A percentile compares a stretch with the other conserved stretches of the same genome.
Evolutionary conservation across 2,329 filamentous ascomycete species (phyloP).

Genomic region (Scedosporium apiospermum): DNA sequence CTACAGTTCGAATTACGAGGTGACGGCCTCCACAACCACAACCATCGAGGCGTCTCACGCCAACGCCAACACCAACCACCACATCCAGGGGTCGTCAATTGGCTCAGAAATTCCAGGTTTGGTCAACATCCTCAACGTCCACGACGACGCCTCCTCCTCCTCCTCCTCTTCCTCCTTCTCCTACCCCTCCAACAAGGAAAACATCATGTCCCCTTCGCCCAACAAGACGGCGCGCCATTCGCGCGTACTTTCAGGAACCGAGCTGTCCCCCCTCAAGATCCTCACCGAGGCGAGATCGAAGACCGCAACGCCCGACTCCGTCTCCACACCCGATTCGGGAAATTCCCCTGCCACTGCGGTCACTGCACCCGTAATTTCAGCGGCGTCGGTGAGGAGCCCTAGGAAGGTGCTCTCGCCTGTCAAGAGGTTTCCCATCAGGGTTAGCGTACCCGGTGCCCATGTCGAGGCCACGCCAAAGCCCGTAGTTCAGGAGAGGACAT

Average conservation of each 20-base stretch:
- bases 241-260: constrained; percentile 46
- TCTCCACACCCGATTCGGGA: constrained; percentile 6
- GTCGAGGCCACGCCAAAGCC: constrained; percentile 7
- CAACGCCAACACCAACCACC: not conserved
- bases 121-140: not conserved
- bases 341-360: not conserved
- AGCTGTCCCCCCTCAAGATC: constrained; percentile 50
- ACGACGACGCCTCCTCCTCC: not conserved
- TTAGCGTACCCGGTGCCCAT: constrained; percentile 24
- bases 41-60: not conserved
- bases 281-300: constrained; percentile 26
- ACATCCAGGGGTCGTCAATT: not conserved
- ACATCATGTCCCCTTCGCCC: constrained; percentile 5
- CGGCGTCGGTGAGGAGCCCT: constrained; percentile 29
- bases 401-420: constrained; percentile 37
- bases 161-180: not conserved
- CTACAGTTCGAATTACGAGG: not conserved
- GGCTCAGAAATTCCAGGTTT: not conserved
- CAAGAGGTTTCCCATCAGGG: constrained; percentile 52
- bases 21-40: not conserved
- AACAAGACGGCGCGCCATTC: constrained; percentile 19
- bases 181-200: constrained; percentile 1
- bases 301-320: constrained; percentile 13
- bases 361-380: constrained; percentile 11
- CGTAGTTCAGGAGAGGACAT: constrained; percentile 22